Evolutionary conservation across 2,329 filamentous ascomycete genomes (phyloP).

Genomic region (Arthrinium phaeospermum): DNA sequence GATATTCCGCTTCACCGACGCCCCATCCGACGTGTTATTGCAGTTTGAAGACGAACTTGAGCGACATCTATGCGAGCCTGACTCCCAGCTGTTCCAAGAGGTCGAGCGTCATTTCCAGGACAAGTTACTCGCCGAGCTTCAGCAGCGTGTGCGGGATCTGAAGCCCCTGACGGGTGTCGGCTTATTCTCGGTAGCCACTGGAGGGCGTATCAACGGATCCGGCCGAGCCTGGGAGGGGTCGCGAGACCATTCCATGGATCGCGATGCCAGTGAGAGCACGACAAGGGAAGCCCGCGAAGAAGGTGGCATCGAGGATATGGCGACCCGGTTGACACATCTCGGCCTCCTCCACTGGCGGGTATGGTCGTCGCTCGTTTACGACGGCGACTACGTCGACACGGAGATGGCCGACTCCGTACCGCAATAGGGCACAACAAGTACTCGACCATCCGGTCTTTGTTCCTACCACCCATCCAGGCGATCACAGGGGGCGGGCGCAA

Average conservation of each 20-base stretch:
- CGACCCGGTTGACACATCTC: constrained; percentile 81
- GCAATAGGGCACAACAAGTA: not conserved
- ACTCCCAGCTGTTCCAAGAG: constrained; percentile 51
- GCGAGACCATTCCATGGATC: constrained; percentile 31
- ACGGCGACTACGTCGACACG: constrained; percentile 41
- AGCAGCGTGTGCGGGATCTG: constrained; percentile 57
- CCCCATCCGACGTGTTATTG: constrained; percentile 53
- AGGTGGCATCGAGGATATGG: constrained; percentile 68
- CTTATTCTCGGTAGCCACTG: constrained; percentile 62
- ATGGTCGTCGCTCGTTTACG: constrained; percentile 79
- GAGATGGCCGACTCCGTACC: constrained; percentile 28
- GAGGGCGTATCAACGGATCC: constrained; percentile 50
- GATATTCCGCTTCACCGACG: constrained; percentile 62
- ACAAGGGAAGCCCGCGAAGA: constrained; percentile 52
- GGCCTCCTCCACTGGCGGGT: constrained; percentile 88
- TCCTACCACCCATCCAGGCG: constrained; percentile 13
- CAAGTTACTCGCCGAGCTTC: constrained; percentile 55
- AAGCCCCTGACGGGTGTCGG: constrained; percentile 57
- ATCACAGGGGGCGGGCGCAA: constrained; percentile 5
- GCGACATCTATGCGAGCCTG: constrained; percentile 49
- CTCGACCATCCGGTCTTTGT: not conserved
- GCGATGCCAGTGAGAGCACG: constrained; percentile 30
- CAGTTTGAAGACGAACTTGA: constrained; percentile 57
- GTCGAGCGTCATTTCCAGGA: constrained; percentile 56
- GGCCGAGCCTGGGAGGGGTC: constrained; percentile 42